Conservation (phyloP, 306 rosid genomes). For the Argentina anserina region DNA sequence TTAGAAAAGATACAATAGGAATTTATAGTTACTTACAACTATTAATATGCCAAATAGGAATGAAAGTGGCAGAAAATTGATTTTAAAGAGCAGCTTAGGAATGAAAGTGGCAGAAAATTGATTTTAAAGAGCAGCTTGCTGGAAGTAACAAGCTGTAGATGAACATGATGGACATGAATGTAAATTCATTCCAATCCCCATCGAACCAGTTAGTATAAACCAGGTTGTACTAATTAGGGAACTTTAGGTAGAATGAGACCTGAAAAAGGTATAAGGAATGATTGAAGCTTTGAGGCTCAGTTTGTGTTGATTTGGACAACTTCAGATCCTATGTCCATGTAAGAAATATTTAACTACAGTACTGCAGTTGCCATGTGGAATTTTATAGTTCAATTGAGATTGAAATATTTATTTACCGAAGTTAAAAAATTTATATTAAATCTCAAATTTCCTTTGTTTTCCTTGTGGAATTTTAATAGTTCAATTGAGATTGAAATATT, state of each 20-base stretch:
- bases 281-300: not conserved
- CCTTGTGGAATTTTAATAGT: no score
- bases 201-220: not conserved
- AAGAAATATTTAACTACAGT: not conserved
- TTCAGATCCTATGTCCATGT: not conserved
- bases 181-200: not conserved
- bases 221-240: not conserved
- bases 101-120: not conserved
- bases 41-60: no score
- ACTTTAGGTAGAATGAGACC: not conserved
- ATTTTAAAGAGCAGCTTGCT: not conserved
- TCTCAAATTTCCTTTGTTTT: no score
- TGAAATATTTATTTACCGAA: no score
- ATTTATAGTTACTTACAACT: not conserved
- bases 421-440: no score
- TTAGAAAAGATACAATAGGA: not conserved
- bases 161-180: not conserved
- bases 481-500: no score
- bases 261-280: not conserved
- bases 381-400: no score
- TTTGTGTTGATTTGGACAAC: not conserved
- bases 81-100: slow-evolving; percentile 1
- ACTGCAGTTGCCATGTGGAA: no score
- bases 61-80: not conserved
- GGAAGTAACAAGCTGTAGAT: not conserved